These are phyloP conservation scores for Ophiostoma fasciatum DNA, from an alignment of 2,329 filamentous ascomycete species.

Conservation along the genomic window DNA sequence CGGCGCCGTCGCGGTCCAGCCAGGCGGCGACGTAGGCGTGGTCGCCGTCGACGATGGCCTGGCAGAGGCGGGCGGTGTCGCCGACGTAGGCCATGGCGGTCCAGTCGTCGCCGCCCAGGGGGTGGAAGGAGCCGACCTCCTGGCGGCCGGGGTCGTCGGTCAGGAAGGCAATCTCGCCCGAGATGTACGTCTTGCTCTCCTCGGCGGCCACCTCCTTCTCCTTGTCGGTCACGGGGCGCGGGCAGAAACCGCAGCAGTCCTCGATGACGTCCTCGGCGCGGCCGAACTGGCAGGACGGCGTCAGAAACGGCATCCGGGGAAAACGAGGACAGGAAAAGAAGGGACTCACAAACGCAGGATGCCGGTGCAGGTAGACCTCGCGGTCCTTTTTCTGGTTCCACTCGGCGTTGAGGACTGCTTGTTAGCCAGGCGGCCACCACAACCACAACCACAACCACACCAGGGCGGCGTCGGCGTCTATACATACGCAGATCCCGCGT, in stretches of 20 bases:
- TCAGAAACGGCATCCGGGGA: too few relatives aligned
- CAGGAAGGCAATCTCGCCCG: constrained; percentile 57
- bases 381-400: constrained; percentile 70
- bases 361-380: constrained; percentile 64
- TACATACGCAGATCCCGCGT: constrained; percentile 52
- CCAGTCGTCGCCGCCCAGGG: constrained; percentile 70
- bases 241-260: constrained; percentile 74
- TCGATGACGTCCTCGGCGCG: constrained; percentile 56
- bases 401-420: constrained; percentile 58
- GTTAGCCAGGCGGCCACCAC: neutral
- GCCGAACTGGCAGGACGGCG: constrained; percentile 49
- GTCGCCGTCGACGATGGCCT: constrained; percentile 66
- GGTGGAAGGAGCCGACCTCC: constrained; percentile 57
- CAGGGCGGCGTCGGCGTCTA: neutral
- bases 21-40: constrained; percentile 56
- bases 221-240: constrained; percentile 50
- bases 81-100: constrained; percentile 84
- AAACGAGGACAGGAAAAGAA: too few relatives aligned
- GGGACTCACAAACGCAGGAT: constrained; percentile 51
- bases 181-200: constrained; percentile 63
- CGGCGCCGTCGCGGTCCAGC: constrained; percentile 49
- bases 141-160: constrained; percentile 73
- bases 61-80: constrained; percentile 61
- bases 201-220: constrained; percentile 57
- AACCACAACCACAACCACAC: too few relatives aligned